These are phyloP conservation scores for Protomyces inundatus DNA, from an alignment of 1,139 yeast species.

Conservation along the genomic window DNA sequence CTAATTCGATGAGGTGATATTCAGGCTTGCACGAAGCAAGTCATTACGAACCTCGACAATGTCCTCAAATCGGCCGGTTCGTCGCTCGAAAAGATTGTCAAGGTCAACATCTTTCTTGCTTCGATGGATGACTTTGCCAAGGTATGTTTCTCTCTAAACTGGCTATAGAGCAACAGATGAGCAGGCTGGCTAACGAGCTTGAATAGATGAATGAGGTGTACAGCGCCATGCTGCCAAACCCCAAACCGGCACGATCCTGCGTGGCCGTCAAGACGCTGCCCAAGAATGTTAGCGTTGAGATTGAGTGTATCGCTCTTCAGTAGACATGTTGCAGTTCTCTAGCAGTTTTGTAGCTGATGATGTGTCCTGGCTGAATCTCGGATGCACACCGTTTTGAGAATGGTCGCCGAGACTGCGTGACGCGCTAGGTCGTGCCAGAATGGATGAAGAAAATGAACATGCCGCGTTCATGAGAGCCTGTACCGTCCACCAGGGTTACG, in stretches of 20 bases:
- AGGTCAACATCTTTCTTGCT: conserved; percentile 72
- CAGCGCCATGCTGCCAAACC: conserved; percentile 44
- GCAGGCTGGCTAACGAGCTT: conserved; percentile 42
- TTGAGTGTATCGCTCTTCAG: conserved; percentile 35
- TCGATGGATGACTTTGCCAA: conserved; percentile 62
- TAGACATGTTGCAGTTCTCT: conserved; percentile 6
- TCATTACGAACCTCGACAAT: conserved; percentile 49
- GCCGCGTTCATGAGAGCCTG: no score
- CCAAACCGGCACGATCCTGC: conserved; percentile 50
- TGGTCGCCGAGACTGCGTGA: no score
- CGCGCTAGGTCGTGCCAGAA: no score
- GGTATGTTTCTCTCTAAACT: background rate
- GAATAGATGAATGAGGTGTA: conserved; percentile 60
- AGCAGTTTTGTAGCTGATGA: background rate
- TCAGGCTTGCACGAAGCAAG: conserved; percentile 31
- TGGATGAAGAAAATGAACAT: no score
- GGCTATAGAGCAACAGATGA: background rate
- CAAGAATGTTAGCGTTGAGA: conserved; percentile 34
- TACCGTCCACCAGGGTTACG: background rate
- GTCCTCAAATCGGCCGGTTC: conserved; percentile 74
- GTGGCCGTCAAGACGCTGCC: conserved; percentile 36
- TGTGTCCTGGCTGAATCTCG: background rate
- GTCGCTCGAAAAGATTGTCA: conserved; percentile 64
- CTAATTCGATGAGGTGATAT: conserved; percentile 7
- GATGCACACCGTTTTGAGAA: background rate